These are phyloP conservation scores for Penicillium cosmopolitanum DNA, from an alignment of 495 filamentous ascomycete species.

Conservation along the genomic window DNA sequence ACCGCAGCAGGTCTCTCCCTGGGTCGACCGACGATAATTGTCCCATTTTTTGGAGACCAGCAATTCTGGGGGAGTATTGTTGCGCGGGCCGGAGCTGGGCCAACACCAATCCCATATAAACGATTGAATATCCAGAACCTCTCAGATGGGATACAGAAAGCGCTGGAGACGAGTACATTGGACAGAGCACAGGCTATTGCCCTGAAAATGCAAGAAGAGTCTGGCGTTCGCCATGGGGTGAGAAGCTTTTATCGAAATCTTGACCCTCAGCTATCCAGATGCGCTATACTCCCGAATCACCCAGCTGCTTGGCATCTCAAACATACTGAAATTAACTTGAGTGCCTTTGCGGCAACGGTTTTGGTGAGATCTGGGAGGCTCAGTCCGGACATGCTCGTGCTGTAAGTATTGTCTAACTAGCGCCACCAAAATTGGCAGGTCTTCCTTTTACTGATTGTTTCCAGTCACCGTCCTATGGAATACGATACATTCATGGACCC, in stretches of 20 bases:
- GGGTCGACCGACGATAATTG: conserved; percentile 72
- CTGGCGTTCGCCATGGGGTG: conserved; percentile 64
- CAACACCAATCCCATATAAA: conserved; percentile 66
- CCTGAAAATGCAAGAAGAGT: conserved; percentile 62
- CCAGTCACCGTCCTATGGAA: conserved; percentile 66
- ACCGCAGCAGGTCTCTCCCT: conserved; percentile 73
- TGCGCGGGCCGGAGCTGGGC: conserved; percentile 71
- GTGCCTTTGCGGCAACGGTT: conserved; percentile 68
- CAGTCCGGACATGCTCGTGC: conserved; percentile 65
- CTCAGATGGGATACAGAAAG: conserved; percentile 61
- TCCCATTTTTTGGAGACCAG: conserved; percentile 87
- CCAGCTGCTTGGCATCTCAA: conserved; percentile 73
- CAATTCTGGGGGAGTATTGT: conserved; percentile 87
- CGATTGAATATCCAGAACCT: conserved; percentile 65
- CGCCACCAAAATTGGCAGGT: not conserved
- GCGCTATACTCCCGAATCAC: conserved; percentile 63
- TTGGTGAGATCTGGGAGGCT: conserved; percentile 64
- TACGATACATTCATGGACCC: conserved; percentile 75
- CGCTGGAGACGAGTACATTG: conserved; percentile 58
- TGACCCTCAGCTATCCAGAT: conserved; percentile 61
- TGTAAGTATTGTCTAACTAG: conserved; percentile 51
- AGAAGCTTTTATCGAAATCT: conserved; percentile 72
- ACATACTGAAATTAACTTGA: conserved; percentile 63
- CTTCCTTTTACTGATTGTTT: not conserved
- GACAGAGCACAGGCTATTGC: conserved; percentile 62